Base-by-base conservation (phyloP, 345 rosid genomes). In the Carallia brachiata region DNA sequence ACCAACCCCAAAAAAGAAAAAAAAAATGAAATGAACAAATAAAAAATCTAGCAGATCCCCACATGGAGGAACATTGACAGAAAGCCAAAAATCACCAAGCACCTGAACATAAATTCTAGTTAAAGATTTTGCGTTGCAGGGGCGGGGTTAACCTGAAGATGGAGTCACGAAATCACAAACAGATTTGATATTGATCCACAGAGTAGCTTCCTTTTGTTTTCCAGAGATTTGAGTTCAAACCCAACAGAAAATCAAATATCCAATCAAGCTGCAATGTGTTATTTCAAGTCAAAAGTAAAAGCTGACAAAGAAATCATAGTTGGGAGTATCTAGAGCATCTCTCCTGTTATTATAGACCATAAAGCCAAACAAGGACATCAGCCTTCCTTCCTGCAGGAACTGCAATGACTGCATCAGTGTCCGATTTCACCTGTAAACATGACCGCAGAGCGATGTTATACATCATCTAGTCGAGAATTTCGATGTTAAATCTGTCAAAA, bases 281-380 rank as follows among this genome's bases (percentile, higher is more conserved):
- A 56, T 67, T 23, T 23, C 28, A 8, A 65, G 69, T 23, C 3
- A 67, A 67, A 66, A 66, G 39, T 44, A 37, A 39, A 27, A 27
- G 30, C 71, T 58, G 36, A 58, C 47, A 30, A 15, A 57, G 55
- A 44, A 40, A 3, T 17, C 62, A 30, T 19, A 27, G 50, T 30
- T 63, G 30, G 54, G 71, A 68, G 71, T 37, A 56, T 58, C 63
- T 58, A 40, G 36, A 31, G 18, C 63, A 58, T 44, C 62, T 68
- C 63, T 44, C 63, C 55, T 57, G 40, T 68, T 68, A 68, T 68
- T 68, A 37, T 56, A 56, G 39, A 28, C 36, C 63, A 39, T 0
- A 57, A 53, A 68, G 9, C 17, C 28, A 4, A 58, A 23, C 55
- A 39, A 17, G 37, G 17, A 62, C 55, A 58, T 44, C 34, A 32